Percentiles rank a stretch among this genome's conserved stretches.
Conservation (phyloP, 371 early-diverging fungal genomes). For the Mycotypha africana region DNA sequence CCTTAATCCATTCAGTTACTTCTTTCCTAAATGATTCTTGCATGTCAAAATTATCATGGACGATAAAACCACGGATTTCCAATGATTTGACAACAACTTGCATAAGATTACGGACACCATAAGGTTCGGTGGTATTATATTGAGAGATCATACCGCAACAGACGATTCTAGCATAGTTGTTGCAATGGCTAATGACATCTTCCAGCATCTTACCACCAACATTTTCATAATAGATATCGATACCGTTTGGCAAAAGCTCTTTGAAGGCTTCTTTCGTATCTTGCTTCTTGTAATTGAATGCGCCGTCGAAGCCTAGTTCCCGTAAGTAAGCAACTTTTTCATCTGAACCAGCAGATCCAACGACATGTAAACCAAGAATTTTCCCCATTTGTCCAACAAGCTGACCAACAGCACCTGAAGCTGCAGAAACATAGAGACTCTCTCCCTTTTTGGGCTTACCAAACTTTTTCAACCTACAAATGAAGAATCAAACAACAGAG, state of each 20-base stretch:
- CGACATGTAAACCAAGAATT: slow-evolving; percentile 62
- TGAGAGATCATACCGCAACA: slow-evolving; percentile 69
- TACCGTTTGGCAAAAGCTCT: slow-evolving; percentile 58
- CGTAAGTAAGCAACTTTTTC: slow-evolving; percentile 70
- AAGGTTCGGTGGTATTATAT: slow-evolving; percentile 46
- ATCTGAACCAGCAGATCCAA: slow-evolving; percentile 74
- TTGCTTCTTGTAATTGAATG: slow-evolving; percentile 81
- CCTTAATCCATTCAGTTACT: slow-evolving; percentile 57
- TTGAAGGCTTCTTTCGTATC: slow-evolving; percentile 34
- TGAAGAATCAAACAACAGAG: no score
- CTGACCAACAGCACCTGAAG: slow-evolving; percentile 57
- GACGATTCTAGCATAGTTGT: slow-evolving; percentile 50
- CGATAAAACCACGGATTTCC: slow-evolving; percentile 67
- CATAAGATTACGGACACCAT: slow-evolving; percentile 27
- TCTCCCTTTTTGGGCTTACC: slow-evolving; percentile 44
- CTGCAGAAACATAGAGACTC: slow-evolving; percentile 49
- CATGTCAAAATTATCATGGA: slow-evolving; percentile 46
- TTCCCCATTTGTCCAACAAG: slow-evolving; percentile 68
- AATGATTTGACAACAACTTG: slow-evolving; percentile 39
- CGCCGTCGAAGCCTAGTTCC: slow-evolving; percentile 64
- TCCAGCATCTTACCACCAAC: slow-evolving; percentile 72
- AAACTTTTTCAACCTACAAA: slow-evolving; percentile 23
- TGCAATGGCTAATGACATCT: slow-evolving; percentile 48
- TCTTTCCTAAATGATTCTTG: slow-evolving; percentile 53
- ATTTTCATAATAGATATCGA: slow-evolving; percentile 74